Evolutionary conservation across 352 stramenopile genomes (phyloP), one percentile per base, ranked within the genome.

Genomic region (Phytopythium mirpurense): DNA sequence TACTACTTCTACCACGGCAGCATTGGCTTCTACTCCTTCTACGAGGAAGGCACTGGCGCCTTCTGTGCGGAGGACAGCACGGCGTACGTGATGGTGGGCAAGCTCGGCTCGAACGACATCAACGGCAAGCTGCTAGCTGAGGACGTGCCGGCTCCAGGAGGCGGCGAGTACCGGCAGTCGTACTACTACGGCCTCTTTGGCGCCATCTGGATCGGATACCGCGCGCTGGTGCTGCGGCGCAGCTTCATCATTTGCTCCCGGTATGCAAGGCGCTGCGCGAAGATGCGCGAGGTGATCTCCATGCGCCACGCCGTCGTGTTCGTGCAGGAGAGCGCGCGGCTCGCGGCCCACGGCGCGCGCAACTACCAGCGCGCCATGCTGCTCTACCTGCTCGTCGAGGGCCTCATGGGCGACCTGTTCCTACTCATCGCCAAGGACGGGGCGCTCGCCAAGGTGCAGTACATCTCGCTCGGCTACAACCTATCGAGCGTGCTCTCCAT

Each of bases 401-500:
- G 59, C 2, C 49, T 64, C 23, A 67, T 67, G 62, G 62, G 50
- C 21, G 63, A 70, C 14, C 51, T 70, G 8, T 67, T 70, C 24
- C 9, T 70, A 29, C 26, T 64, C 0, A 65, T 51, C 18, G 59
- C 59, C 5, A 61, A 67, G 44, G 58, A 66, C 61, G 62, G 58
- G 0, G 19, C 40, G 8, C 52, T 67, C 15, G 62, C 58, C 11
- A 42, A 54, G 19, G 53, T 67, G 3, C 62, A 70, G 54, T 66
- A 60, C 27, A 63, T 63, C 4, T 70, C 62, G 12, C 62, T 70
- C 24, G 62, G 62, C 38, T 70, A 70, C 35, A 66, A 67, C 19
- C 49, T 70, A 23, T 32, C 62, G 4, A 37, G 47, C 5, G 43
- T 67, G 5, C 57, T 70, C 34, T 67, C 62, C 6, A 66, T 70